Percentiles rank a stretch among this genome's conserved stretches.
These are phyloP conservation scores for Scytalidium lignicola DNA, from an alignment of 2,329 filamentous ascomycete genomes.

Conservation along the genomic window DNA sequence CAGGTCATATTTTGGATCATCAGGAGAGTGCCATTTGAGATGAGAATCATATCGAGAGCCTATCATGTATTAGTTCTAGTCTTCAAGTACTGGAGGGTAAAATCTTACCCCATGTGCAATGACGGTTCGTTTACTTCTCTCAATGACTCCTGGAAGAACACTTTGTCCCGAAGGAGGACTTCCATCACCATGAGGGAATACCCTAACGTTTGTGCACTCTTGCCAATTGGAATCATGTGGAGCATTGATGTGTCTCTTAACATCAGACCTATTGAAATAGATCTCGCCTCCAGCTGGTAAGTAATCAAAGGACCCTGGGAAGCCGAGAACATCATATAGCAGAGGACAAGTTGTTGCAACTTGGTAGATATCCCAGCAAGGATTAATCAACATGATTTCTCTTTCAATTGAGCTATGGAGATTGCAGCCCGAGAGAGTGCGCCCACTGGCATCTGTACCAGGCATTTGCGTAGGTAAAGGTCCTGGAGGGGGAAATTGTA, in stretches of 20 bases:
- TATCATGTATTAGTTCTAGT: slow-evolving; percentile 34
- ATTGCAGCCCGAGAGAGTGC: slow-evolving; percentile 44
- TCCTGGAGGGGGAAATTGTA: slow-evolving; percentile 64
- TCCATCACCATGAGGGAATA: slow-evolving; percentile 46
- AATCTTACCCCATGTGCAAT: slow-evolving; percentile 63
- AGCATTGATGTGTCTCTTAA: slow-evolving; percentile 58
- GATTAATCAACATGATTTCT: slow-evolving; percentile 56
- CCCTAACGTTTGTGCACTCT: slow-evolving; percentile 44
- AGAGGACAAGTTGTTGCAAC: slow-evolving; percentile 67
- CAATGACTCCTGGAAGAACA: slow-evolving; percentile 66
- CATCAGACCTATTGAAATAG: slow-evolving; percentile 58
- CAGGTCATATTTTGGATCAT: slow-evolving; percentile 67
- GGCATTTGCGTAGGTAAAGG: slow-evolving; percentile 46
- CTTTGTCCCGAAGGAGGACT: slow-evolving; percentile 49
- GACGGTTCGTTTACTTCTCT: slow-evolving; percentile 66
- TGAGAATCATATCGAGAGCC: slow-evolving; percentile 46
- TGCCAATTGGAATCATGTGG: slow-evolving; percentile 61
- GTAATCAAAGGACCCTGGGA: slow-evolving; percentile 62
- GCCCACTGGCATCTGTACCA: slow-evolving; percentile 34
- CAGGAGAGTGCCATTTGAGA: slow-evolving; percentile 54
- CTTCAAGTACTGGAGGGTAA: slow-evolving; percentile 27
- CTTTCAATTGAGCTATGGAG: slow-evolving; percentile 51
- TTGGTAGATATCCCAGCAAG: slow-evolving; percentile 76
- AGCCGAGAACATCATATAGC: slow-evolving; percentile 63
- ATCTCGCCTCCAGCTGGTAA: slow-evolving; percentile 54